These are phyloP conservation scores for Abrus pulchellus DNA, from an alignment of 306 rosid species.

Conservation along the genomic window DNA sequence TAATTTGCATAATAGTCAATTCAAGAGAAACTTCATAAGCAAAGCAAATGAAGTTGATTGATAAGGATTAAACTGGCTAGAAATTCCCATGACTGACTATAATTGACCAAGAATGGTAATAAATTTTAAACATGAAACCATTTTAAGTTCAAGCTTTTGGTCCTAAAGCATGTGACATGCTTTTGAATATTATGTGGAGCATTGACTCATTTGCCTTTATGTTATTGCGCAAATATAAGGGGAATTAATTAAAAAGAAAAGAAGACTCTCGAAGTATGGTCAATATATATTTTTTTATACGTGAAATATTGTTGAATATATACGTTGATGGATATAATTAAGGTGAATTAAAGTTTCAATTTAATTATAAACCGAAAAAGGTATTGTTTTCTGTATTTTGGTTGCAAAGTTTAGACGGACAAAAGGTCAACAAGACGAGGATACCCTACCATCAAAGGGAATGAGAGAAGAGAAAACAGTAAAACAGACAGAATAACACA, in stretches of 20 bases:
- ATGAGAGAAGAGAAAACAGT: conserved; percentile 12
- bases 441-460: conserved; percentile 39
- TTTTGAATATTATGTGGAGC: conserved; percentile 7
- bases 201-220: conserved; percentile 10
- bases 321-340: conserved; percentile 1
- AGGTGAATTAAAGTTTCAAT: background rate
- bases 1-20: conserved; percentile 30
- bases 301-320: background rate
- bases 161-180: conserved; percentile 32
- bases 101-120: conserved; percentile 6
- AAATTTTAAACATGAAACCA: background rate
- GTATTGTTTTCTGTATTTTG: conserved; percentile 16
- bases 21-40: conserved; percentile 21
- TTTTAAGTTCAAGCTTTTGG: background rate
- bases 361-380: background rate
- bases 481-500: conserved; percentile 25
- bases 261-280: background rate
- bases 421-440: background rate
- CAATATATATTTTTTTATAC: background rate
- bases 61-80: conserved; percentile 5
- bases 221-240: background rate
- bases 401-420: background rate
- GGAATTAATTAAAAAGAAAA: background rate
- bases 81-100: conserved; percentile 12
- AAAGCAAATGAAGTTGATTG: conserved; percentile 29